phyloP scores from a whole-genome alignment of 1,284 basidiomycete species.

The Laetiporus sulphureus region DNA sequence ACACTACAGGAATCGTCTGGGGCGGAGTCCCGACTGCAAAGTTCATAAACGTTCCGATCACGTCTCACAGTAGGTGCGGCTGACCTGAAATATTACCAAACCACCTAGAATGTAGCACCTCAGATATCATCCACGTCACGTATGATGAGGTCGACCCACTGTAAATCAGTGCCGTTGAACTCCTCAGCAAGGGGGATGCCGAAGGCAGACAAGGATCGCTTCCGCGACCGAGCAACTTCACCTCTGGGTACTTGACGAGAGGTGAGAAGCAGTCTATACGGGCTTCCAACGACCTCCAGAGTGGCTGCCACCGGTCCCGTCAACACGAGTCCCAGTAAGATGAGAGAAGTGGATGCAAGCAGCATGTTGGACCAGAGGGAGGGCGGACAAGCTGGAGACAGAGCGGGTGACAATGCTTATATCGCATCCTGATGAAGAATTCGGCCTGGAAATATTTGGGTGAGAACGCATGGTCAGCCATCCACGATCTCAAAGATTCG shows the following conservation, averaged over 20 bases:
- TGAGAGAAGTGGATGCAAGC: too few relatives aligned
- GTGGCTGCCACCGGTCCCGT: too few relatives aligned
- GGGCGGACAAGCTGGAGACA: too few relatives aligned
- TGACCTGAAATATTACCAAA: constrained; percentile 37
- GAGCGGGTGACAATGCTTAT: too few relatives aligned
- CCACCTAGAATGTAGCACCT: constrained; percentile 31
- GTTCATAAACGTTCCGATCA: constrained; percentile 3
- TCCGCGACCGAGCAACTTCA: constrained; percentile 10
- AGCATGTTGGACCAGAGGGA: too few relatives aligned
- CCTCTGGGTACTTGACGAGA: constrained; percentile 25
- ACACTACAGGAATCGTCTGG: constrained; percentile 43
- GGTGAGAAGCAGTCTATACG: constrained; percentile 27
- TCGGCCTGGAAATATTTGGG: too few relatives aligned
- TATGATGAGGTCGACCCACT: constrained; percentile 30
- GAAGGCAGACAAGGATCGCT: constrained; percentile 12
- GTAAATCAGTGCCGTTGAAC: constrained; percentile 48
- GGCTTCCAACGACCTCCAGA: too few relatives aligned
- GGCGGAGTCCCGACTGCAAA: constrained; percentile 38
- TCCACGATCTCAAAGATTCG: too few relatives aligned
- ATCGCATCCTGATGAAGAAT: too few relatives aligned
- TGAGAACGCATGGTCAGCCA: too few relatives aligned
- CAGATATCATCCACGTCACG: constrained; percentile 5
- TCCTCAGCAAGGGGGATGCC: constrained; percentile 43
- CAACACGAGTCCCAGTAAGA: too few relatives aligned
- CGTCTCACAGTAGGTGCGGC: background rate